A percentile compares a stretch with the other conserved stretches of the same genome.
Evolutionary conservation across 2,329 filamentous ascomycete species (phyloP).

Genomic region (Verticillium zaregamsianum): DNA sequence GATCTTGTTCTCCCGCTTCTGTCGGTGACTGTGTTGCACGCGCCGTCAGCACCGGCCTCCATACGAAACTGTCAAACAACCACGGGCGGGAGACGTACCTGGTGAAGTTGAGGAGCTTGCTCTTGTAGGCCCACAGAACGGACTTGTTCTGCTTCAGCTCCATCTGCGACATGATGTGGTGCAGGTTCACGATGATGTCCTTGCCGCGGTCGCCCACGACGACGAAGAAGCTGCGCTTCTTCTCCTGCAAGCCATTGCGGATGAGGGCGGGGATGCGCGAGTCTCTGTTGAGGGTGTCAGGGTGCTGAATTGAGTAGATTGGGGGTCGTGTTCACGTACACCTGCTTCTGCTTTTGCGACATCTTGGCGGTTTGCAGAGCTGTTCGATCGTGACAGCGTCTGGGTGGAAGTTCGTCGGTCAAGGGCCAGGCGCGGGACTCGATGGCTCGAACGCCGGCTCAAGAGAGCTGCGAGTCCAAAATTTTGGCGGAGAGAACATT

Average conservation of each 20-base stretch:
- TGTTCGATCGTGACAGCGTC: not conserved
- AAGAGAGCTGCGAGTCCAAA: conserved; percentile 22
- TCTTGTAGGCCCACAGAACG: conserved; percentile 98
- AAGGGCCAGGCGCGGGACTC: conserved; percentile 6
- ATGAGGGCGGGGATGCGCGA: conserved; percentile 88
- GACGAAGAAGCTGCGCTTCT: conserved; percentile 97
- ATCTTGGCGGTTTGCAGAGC: conserved; percentile 32
- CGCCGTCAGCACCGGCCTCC: conserved; percentile 1
- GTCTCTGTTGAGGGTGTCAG: conserved; percentile 51
- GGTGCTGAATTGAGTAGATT: not conserved
- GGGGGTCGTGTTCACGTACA: conserved; percentile 29
- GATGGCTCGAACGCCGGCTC: conserved; percentile 3
- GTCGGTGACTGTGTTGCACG: conserved; percentile 67
- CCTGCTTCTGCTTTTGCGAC: conserved; percentile 61
- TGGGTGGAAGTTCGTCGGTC: not conserved
- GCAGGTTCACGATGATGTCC: conserved; percentile 89
- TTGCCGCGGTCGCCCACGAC: conserved; percentile 88
- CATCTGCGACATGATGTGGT: conserved; percentile 87
- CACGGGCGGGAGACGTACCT: conserved; percentile 38
- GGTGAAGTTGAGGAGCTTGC: conserved; percentile 90
- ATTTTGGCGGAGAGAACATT: conserved; percentile 23
- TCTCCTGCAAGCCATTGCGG: conserved; percentile 86
- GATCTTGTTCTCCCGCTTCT: conserved; percentile 97
- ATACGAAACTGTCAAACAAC: too few relatives aligned
- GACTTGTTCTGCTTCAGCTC: conserved; percentile 89